Evolutionary conservation across 495 filamentous ascomycete species (phyloP), one percentile per base, ranked within the genome.

Genomic region (Ramalina peruviana): DNA sequence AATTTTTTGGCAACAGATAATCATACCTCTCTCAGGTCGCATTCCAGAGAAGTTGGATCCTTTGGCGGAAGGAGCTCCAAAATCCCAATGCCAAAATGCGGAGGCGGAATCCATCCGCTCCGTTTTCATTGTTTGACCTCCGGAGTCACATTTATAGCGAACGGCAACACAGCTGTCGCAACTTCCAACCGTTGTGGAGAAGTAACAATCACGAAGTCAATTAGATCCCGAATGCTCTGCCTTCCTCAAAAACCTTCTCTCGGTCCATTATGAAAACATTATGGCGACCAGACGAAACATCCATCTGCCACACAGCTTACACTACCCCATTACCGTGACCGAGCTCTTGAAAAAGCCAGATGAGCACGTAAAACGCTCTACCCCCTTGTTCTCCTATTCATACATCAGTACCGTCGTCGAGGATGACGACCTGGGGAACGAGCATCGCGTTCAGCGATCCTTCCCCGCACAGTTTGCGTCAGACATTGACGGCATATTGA

Each of bases 301-400:
- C 44, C 70, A 67, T 58, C 59, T 76, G 55, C 72, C 73, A 48
- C 48, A 62, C 44, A 67, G 69, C 54, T 75, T 97, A 45, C 85
- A 85, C 65, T 99, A 95, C 67, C 92, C 92, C 53, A 89, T 97
- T 71, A 96, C 87, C 59, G 83, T 99, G 65, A 87, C 80, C 58
- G 81, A 85, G 64, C 72, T 97, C 54, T 78, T 88, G 30, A 88
- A 88, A 65, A 62, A 73, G 57, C 76, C 78, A 6, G 80, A 81
- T 63, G 85, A 94, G 54, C 62, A 73, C 60, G 74, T 99, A 61
- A 69, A 79, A 56, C 80, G 80, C 63, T 75, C 83, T 62, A 82
- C 85, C 51, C 71, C 82, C 2, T 66, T 97, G 36, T 79, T 98
- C 57, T 75, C 81, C 59, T 98, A 95, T 75, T 75, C 75, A 30